Percentiles rank a stretch among this genome's conserved stretches.
Evolutionary conservation across 108 stramenopile species (phyloP).

Genomic region (Nitzschia sp.): DNA sequence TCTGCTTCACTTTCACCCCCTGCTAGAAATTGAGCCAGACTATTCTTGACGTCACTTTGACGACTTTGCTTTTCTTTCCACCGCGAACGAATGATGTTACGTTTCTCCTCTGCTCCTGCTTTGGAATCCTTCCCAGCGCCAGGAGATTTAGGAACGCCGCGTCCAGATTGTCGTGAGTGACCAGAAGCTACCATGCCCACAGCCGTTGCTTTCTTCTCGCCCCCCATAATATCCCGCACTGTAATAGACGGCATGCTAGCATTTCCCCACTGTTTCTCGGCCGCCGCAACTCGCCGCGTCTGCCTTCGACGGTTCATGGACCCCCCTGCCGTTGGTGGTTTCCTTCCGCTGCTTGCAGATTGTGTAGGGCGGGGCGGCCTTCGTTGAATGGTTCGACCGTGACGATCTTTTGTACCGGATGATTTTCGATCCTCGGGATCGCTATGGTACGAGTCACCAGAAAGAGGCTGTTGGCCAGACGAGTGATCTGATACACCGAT

Average conservation of each 20-base stretch:
- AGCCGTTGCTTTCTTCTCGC: conserved; percentile 16
- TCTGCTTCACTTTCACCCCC: neutral
- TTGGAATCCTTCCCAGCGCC: neutral
- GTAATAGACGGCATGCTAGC: conserved; percentile 9
- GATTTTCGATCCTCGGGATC: neutral
- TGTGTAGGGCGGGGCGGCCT: neutral
- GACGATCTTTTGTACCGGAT: neutral
- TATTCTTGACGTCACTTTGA: conserved; percentile 13
- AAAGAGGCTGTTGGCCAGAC: no score
- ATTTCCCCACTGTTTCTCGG: conserved; percentile 15
- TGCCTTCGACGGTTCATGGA: conserved; percentile 1
- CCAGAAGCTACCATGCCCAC: neutral
- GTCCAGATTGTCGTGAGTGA: neutral
- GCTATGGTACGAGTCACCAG: neutral
- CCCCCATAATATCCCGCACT: conserved; percentile 22
- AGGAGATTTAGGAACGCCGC: neutral
- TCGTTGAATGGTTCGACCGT: neutral
- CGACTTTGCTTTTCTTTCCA: conserved; percentile 13
- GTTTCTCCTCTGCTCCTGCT: conserved; percentile 8
- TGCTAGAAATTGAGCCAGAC: conserved; percentile 10
- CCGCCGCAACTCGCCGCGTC: conserved; percentile 7
- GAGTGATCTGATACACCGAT: no score
- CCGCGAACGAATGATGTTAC: conserved; percentile 5
- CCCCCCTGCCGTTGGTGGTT: conserved; percentile 1
- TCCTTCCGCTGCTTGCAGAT: neutral